phyloP scores from a whole-genome alignment of 2,329 filamentous ascomycete genomes.

The Aspergillus aculeatus region DNA sequence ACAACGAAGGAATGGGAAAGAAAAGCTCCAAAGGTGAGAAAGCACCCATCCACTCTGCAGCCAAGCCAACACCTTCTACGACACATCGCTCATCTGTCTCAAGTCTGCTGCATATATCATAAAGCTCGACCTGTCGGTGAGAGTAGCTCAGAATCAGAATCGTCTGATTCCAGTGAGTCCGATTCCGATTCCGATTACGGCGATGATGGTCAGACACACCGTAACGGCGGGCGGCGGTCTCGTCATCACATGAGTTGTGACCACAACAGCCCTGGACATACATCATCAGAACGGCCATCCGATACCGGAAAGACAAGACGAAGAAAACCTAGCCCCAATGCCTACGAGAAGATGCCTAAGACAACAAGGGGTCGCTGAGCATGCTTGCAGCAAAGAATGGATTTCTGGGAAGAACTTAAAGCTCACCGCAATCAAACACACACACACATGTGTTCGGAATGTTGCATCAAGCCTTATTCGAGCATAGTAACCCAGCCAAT shows the following conservation, averaged over 20 bases:
- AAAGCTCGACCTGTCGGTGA: conserved; percentile 78
- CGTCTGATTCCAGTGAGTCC: conserved; percentile 54
- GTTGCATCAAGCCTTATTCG: background rate
- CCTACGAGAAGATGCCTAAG: conserved; percentile 48
- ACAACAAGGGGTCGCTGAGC: conserved; percentile 19
- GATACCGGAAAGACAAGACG: conserved; percentile 25
- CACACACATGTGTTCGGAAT: background rate
- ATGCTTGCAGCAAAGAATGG: background rate
- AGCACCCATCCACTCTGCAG: background rate
- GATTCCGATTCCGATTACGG: conserved; percentile 49
- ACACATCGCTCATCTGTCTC: background rate
- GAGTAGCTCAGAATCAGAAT: conserved; percentile 61
- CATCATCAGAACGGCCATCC: conserved; percentile 4
- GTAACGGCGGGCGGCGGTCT: background rate
- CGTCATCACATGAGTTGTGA: background rate
- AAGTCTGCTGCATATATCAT: conserved; percentile 99
- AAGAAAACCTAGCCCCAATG: conserved; percentile 46
- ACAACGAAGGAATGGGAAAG: conserved; percentile 91
- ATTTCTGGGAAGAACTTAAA: background rate
- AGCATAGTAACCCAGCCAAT: background rate
- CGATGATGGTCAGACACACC: conserved; percentile 23
- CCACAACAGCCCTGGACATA: background rate
- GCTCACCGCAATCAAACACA: background rate
- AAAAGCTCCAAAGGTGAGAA: conserved; percentile 85
- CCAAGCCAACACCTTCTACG: background rate